Evolutionary conservation across 2,329 filamentous ascomycete species (phyloP).

Genomic region (Emmonsia crescens): DNA sequence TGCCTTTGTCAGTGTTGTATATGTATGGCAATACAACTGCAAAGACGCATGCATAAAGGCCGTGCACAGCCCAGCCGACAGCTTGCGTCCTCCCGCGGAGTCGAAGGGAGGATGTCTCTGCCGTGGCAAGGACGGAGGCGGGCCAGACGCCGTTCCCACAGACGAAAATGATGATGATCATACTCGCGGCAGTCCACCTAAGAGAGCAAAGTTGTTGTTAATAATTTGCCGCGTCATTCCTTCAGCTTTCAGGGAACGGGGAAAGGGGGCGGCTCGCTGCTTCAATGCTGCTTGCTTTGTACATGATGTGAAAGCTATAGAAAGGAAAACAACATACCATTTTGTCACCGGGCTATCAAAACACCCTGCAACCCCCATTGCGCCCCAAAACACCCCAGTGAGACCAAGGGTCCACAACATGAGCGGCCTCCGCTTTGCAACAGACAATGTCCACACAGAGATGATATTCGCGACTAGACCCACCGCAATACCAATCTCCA

Average conservation of each 20-base stretch:
- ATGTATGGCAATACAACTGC: slow-evolving; percentile 42
- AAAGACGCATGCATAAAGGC: slow-evolving; percentile 33
- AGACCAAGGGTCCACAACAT: slow-evolving; percentile 25
- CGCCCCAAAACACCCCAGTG: slow-evolving; percentile 32
- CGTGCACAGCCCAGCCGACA: slow-evolving; percentile 33
- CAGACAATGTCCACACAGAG: slow-evolving; percentile 36
- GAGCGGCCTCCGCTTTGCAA: slow-evolving; percentile 32
- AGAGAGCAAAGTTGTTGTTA: not conserved
- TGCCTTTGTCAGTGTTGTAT: slow-evolving; percentile 38
- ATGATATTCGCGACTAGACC: slow-evolving; percentile 36
- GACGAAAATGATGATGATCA: slow-evolving; percentile 38
- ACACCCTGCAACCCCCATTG: slow-evolving; percentile 40
- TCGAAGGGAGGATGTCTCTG: slow-evolving; percentile 26
- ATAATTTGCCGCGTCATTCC: not conserved
- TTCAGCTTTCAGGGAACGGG: not conserved
- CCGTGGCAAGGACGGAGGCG: slow-evolving; percentile 26
- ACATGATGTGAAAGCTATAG: not conserved
- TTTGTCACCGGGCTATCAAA: slow-evolving; percentile 29
- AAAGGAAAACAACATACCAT: slow-evolving; percentile 24
- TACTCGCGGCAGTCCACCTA: slow-evolving; percentile 32
- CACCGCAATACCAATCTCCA: slow-evolving; percentile 38
- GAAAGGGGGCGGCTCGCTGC: not conserved
- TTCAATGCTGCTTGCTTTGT: not conserved
- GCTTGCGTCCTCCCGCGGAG: slow-evolving; percentile 31
- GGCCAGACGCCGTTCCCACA: slow-evolving; percentile 27